Evolutionary conservation across 805 yeast species (phyloP), one percentile per base, ranked within the genome.

Genomic region (Wickerhamomyces strasburgensis): DNA sequence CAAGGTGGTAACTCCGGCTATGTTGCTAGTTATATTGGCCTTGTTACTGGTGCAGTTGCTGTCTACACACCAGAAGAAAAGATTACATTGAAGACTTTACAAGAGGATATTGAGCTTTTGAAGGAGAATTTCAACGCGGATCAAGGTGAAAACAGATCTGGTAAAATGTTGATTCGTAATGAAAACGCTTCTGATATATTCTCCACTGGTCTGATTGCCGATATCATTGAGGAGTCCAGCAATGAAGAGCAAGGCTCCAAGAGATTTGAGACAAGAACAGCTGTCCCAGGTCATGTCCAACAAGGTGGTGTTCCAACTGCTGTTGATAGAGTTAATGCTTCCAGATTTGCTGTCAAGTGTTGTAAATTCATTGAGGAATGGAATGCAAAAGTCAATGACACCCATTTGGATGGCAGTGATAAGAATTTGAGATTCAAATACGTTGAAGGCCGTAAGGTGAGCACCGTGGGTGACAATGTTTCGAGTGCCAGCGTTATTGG

Each of bases 1-100:
- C 98, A 94, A 67, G 99, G 98, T 53, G 98, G 98, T 38, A 83
- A 87, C 59, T 83, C 93, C 11, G 99, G 98, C 14, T 93, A 80
- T 61, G 78, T 93, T 56, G 96, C 98, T 5, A 78, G 95, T 5
- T 80, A 71, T 60, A 80, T 88, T 14, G 84, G 89, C 15, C 71
- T 93, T 34, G 84, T 85, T 31, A 77, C 89, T 29, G 98, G 98
- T 40, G 96, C 98, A 3, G 80, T 83, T 43, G 93, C 90, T 1
- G 82, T 85, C 11, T 93, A 89, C 62, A 78, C 85, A 3, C 98
- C 98, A 11, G 98, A 89, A 61, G 79, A 80, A 43, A 82, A 84
- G 31, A 79, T 86, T 36, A 64, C 75, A 7, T 68, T 89, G 51
- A 63, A 72, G 19, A 79, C 80, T 50, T 68, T 90, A 45, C 79